phyloP scores from a whole-genome alignment of 2,329 filamentous ascomycete genomes.

The Ambrosiella beaveri region DNA sequence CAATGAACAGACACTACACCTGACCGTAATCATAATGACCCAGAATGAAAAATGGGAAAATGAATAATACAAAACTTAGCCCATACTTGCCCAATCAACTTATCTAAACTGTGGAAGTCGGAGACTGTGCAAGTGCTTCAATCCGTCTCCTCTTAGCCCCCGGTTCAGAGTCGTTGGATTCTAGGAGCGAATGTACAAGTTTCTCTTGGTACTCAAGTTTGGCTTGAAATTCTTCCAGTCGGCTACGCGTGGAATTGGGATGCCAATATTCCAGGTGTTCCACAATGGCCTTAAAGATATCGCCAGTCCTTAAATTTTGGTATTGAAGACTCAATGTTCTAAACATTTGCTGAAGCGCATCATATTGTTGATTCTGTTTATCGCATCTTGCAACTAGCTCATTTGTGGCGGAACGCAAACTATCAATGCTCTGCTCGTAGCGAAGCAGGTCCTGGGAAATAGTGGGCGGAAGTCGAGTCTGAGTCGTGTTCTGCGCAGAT shows the following conservation, averaged over 20 bases:
- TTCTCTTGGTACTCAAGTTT: neutral
- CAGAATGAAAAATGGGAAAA: no score
- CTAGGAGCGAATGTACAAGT: neutral
- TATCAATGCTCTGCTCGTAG: no score
- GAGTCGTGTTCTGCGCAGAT: neutral
- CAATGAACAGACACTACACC: no score
- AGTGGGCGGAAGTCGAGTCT: neutral
- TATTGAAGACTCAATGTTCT: constrained; percentile 6
- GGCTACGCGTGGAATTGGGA: constrained; percentile 5
- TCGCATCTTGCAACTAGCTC: neutral
- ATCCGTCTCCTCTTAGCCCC: neutral
- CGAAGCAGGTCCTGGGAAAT: neutral
- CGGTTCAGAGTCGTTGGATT: neutral
- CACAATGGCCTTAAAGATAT: constrained; percentile 10
- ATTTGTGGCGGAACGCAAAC: no score
- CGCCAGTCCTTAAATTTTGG: constrained; percentile 1
- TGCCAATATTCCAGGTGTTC: constrained; percentile 11
- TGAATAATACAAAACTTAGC: no score
- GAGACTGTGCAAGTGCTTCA: neutral
- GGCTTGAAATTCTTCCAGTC: neutral
- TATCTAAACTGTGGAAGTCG: neutral
- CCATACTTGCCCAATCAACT: neutral
- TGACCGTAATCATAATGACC: no score
- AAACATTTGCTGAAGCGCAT: neutral
- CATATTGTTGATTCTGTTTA: neutral